These are phyloP conservation scores for Colletotrichum lupini DNA, from an alignment of 2,329 filamentous ascomycete genomes.

Conservation along the genomic window DNA sequence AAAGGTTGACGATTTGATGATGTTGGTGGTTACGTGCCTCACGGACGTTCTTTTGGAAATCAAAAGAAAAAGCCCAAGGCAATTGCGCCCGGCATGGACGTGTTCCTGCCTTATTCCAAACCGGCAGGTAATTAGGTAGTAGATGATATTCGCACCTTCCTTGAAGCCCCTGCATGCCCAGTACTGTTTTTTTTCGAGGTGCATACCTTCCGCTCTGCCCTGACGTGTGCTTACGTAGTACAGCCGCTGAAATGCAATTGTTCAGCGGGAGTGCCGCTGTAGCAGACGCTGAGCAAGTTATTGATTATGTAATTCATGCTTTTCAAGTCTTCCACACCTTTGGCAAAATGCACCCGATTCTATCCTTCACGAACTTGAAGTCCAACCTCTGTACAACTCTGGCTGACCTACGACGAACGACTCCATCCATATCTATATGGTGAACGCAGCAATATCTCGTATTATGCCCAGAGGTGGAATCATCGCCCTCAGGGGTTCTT, in stretches of 20 bases:
- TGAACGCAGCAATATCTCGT: not conserved
- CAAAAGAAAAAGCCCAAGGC: not conserved
- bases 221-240: not conserved
- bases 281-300: not conserved
- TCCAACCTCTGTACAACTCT: not conserved
- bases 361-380: no score
- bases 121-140: not conserved
- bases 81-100: not conserved
- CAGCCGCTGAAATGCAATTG: not conserved
- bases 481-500: not conserved
- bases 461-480: not conserved
- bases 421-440: no score
- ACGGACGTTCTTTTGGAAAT: no score
- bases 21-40: not conserved
- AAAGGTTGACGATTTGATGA: not conserved
- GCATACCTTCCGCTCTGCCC: not conserved
- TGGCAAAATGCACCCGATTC: no score
- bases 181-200: constrained; percentile 9
- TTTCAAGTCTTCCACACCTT: not conserved
- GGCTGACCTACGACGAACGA: not conserved
- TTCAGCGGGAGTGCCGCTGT: not conserved
- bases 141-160: not conserved
- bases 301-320: not conserved
- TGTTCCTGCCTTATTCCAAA: not conserved
- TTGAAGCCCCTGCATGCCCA: not conserved